Conservation (phyloP, 495 filamentous ascomycete genomes). For the Rhypophila decipiens region DNA sequence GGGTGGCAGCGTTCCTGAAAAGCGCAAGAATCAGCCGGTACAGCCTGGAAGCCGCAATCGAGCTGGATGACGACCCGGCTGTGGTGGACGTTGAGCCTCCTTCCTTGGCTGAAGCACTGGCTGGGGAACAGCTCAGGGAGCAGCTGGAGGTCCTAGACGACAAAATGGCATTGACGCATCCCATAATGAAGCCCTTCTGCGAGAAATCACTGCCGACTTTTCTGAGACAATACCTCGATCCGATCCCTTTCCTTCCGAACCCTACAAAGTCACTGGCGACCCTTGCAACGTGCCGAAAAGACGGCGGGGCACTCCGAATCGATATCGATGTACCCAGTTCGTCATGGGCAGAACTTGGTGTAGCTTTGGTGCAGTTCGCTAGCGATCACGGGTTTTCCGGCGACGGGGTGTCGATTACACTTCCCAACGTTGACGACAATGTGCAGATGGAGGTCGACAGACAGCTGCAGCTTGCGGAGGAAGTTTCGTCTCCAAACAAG, state of each 20-base stretch:
- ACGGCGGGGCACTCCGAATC: slow-evolving; percentile 53
- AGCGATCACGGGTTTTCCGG: slow-evolving; percentile 25
- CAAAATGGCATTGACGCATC: slow-evolving; percentile 59
- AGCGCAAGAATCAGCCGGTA: slow-evolving; percentile 75
- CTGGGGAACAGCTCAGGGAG: slow-evolving; percentile 67
- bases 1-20: slow-evolving; percentile 66
- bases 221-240: slow-evolving; percentile 64
- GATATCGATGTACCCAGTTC: slow-evolving; percentile 20
- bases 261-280: slow-evolving; percentile 32
- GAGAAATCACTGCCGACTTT: slow-evolving; percentile 57
- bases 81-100: slow-evolving; percentile 67
- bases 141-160: slow-evolving; percentile 66
- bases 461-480: slow-evolving; percentile 18
- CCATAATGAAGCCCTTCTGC: slow-evolving; percentile 54
- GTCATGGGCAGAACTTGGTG: slow-evolving; percentile 40
- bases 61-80: slow-evolving; percentile 70
- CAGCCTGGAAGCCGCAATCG: slow-evolving; percentile 85
- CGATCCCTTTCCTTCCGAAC: slow-evolving; percentile 68
- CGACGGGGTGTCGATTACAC: slow-evolving; percentile 25
- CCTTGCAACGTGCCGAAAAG: slow-evolving; percentile 20
- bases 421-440: slow-evolving; percentile 29
- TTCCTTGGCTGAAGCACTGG: slow-evolving; percentile 79
- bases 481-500: slow-evolving; percentile 4
- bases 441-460: slow-evolving; percentile 34
- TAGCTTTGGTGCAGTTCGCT: slow-evolving; percentile 27